Evolutionary conservation across 805 yeast genomes (phyloP), one percentile per base, ranked within the genome.

Genomic region (Metschnikowia borealis): DNA sequence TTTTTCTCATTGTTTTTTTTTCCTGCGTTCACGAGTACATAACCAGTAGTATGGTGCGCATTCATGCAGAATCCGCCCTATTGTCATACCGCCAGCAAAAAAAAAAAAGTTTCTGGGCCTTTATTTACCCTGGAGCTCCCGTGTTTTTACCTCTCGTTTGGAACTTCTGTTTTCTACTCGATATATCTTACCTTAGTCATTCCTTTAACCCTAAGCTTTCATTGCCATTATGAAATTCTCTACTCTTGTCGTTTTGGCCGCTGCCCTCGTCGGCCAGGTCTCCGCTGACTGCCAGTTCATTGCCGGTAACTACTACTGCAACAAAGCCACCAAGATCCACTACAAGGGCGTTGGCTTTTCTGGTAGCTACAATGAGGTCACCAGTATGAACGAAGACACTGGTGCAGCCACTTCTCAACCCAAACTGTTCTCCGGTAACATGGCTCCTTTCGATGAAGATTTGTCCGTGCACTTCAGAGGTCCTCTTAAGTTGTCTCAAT

Each of bases 391-490:
- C 68, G 82, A 80, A 63, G 52, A 70, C 52, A 62, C 84, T 11
- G 90, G 97, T 66, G 50, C 74, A 34, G 91, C 97, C 76, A 62
- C 85, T n/a, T 84, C 82, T 55, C 60, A 73, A 46, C 50, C 82
- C 20, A 57, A 62, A 37, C 63, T 83, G 7, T 86, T 89, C 76
- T 75, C 84, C 14, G 96, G 96, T 49, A 62, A 80, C 51, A 69
- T 88, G 68, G 70, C 91, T 49, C 96, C 96, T 37, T 75, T 89
- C 55, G 85, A 88, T 68, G 94, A 89, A 75, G 96, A 89, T 69
- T 73, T 89, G 54, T 84, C 95, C 34, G 83, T 89, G 52, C 96
- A 89, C 69, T 86, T 89, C 77, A 85, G 96, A 77, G 96, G 96
- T 61, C 96, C 96, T 35, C 64, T 89, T 60, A 78, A 81, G 65